phyloP scores from a whole-genome alignment of 208 protist species.

The Spongospora subterranea region DNA sequence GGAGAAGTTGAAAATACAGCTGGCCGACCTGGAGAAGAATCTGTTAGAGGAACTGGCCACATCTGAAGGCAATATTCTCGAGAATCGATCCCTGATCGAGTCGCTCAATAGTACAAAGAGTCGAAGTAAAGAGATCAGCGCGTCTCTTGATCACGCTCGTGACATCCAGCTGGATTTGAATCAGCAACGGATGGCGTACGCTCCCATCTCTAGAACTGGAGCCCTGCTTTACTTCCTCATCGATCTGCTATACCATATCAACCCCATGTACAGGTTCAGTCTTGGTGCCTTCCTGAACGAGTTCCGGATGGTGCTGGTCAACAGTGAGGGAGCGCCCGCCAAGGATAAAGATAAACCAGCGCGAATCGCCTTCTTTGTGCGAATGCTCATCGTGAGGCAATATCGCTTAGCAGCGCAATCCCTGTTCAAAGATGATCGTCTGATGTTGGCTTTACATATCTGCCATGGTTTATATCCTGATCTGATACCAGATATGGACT shows the following conservation, averaged over 20 bases:
- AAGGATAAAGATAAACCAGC: background rate
- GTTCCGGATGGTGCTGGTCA: background rate
- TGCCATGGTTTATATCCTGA: conserved; percentile 78
- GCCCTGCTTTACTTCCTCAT: conserved; percentile 90
- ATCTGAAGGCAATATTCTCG: conserved; percentile 91
- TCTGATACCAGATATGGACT: conserved; percentile 83
- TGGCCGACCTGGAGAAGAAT: conserved; percentile 87
- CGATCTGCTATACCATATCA: conserved; percentile 83
- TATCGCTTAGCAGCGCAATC: conserved; percentile 83
- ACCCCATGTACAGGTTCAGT: conserved; percentile 96
- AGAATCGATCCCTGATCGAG: conserved; percentile 91
- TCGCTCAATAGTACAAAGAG: conserved; percentile 84
- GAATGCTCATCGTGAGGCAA: conserved; percentile 82
- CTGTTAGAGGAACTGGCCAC: conserved; percentile 88
- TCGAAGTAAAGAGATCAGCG: conserved; percentile 85
- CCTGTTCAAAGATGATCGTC: conserved; percentile 92
- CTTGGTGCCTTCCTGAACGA: conserved; percentile 68
- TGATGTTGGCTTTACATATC: conserved; percentile 90
- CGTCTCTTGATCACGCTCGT: conserved; percentile 84
- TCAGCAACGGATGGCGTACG: conserved; percentile 90
- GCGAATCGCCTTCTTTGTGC: conserved; percentile 71
- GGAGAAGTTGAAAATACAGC: conserved; percentile 91
- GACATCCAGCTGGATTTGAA: conserved; percentile 88
- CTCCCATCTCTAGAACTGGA: conserved; percentile 85
- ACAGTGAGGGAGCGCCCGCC: background rate